These are phyloP conservation scores for Tulasnella sp. DNA, from an alignment of 768 basidiomycete species.

Conservation along the genomic window DNA sequence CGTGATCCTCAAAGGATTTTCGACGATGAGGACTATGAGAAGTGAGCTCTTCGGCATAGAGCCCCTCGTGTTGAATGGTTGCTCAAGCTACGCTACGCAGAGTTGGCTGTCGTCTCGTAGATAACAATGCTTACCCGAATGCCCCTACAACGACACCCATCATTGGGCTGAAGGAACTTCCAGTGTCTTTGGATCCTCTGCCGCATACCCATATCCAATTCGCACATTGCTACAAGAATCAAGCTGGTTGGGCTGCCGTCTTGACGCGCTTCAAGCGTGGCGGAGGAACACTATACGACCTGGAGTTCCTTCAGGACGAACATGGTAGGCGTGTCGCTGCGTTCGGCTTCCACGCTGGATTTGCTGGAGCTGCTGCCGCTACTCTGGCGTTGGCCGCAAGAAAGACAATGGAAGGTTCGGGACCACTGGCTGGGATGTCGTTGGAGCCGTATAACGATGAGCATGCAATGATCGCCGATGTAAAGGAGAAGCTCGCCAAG, in stretches of 20 bases:
- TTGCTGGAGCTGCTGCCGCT: slow-evolving; percentile 72
- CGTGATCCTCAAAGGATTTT: slow-evolving; percentile 91
- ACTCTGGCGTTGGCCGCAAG: slow-evolving; percentile 68
- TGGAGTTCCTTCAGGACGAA: slow-evolving; percentile 87
- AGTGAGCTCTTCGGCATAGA: slow-evolving; percentile 41
- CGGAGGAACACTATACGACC: slow-evolving; percentile 79
- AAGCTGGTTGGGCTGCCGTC: slow-evolving; percentile 83
- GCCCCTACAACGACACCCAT: slow-evolving; percentile 70
- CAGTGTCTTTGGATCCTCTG: slow-evolving; percentile 67
- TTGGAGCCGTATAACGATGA: slow-evolving; percentile 82
- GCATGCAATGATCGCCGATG: slow-evolving; percentile 63
- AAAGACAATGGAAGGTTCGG: slow-evolving; percentile 46
- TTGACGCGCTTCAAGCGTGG: slow-evolving; percentile 79
- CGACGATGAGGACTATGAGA: slow-evolving; percentile 83
- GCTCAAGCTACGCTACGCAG: slow-evolving; percentile 34
- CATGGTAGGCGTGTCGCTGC: slow-evolving; percentile 87
- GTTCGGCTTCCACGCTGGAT: slow-evolving; percentile 96
- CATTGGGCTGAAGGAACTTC: slow-evolving; percentile 95
- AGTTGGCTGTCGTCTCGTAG: slow-evolving; percentile 79
- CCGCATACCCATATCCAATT: slow-evolving; percentile 96
- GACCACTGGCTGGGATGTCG: slow-evolving; percentile 26
- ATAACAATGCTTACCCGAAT: slow-evolving; percentile 78
- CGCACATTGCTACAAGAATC: slow-evolving; percentile 94
- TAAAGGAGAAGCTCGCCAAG: slow-evolving; percentile 54
- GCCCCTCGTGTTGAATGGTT: neutral